Base-by-base conservation (phyloP, 2,329 filamentous ascomycete species). In the Orbilia ellipsospora region DNA sequence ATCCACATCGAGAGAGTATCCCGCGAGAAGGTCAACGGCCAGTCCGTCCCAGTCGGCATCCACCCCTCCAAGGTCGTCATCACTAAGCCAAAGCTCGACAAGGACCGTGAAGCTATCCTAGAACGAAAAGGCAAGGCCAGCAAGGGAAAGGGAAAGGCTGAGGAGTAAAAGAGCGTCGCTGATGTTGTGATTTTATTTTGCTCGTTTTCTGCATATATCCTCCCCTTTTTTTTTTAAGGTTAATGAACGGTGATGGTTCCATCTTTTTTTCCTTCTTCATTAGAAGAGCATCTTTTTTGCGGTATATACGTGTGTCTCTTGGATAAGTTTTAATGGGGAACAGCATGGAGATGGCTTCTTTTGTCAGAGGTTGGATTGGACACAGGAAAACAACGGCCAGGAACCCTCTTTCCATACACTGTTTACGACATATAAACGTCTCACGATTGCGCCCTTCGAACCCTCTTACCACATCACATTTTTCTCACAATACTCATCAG, bases 31-130 rank as follows among this genome's bases (percentile, higher is more conserved):
- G 91, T 89, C 85, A 95, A 93, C 85, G 94, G 95, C 86, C 94
- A 97, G 88, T 92, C 90, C 84, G 94, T 98, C 70, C 94, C 94
- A 79, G 88, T 98, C 83, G 93, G 93, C 85, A 90, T 99, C 86
- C 92, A 94, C 86, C 91, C 95, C 82, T 96, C 92, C 86, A 98
- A 98, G 86, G 93, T 97, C 81, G 90, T 97, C 87, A 92, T 99
- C 88, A 97, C 91, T 87, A 97, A 97, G 90, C 89, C 98, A 85
- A 97, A 98, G 92, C 88, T 97, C 82, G 92, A 95, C 89, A 94
- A 95, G 90, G 92, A 96, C 86, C 91, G 92, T 81, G 92, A 95
- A 88, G 87, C 86, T 84, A 95, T 95, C 83, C 88, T 96, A 81
- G 92, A 92, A 86, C 90, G 92, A 86, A 93, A 92, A 87, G 90